phyloP scores from a whole-genome alignment of 2,329 filamentous ascomycete genomes.

The Colletotrichum graminicola region DNA sequence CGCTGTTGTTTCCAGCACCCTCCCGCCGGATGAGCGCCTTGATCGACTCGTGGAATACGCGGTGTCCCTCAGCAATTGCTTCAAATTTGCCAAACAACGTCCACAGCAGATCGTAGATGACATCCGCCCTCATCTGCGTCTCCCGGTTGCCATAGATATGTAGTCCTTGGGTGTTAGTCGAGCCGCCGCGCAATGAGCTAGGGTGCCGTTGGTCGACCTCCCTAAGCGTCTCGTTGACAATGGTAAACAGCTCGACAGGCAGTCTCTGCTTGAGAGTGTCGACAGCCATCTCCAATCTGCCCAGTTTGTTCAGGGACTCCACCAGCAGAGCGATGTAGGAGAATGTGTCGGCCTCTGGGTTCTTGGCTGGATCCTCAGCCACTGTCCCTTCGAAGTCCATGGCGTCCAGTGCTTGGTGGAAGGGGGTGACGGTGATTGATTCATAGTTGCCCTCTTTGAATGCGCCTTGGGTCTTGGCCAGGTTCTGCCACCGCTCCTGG shows the following conservation, averaged over 20 bases:
- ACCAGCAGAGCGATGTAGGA: slow-evolving; percentile 90
- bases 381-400: slow-evolving; percentile 73
- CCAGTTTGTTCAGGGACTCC: slow-evolving; percentile 91
- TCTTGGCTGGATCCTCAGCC: slow-evolving; percentile 89
- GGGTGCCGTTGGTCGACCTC: slow-evolving; percentile 95
- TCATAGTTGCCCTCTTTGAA: slow-evolving; percentile 63
- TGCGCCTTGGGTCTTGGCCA: slow-evolving; percentile 75
- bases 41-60: slow-evolving; percentile 92
- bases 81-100: slow-evolving; percentile 97
- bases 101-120: slow-evolving; percentile 92
- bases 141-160: slow-evolving; percentile 76
- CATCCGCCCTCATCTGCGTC: slow-evolving; percentile 82
- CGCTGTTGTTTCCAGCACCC: slow-evolving; percentile 71
- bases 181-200: slow-evolving; percentile 75
- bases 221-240: slow-evolving; percentile 94
- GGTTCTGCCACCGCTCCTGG: slow-evolving; percentile 92
- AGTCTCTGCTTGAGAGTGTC: slow-evolving; percentile 93
- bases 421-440: slow-evolving; percentile 61
- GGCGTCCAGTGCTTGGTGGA: slow-evolving; percentile 70
- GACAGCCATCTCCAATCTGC: slow-evolving; percentile 85
- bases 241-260: slow-evolving; percentile 91
- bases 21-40: slow-evolving; percentile 88
- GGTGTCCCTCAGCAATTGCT: slow-evolving; percentile 94
- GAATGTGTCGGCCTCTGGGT: slow-evolving; percentile 95
- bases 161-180: slow-evolving; percentile 66